Conservation (phyloP, 495 filamentous ascomycete species). For the Aspergillus sclerotioniger region DNA sequence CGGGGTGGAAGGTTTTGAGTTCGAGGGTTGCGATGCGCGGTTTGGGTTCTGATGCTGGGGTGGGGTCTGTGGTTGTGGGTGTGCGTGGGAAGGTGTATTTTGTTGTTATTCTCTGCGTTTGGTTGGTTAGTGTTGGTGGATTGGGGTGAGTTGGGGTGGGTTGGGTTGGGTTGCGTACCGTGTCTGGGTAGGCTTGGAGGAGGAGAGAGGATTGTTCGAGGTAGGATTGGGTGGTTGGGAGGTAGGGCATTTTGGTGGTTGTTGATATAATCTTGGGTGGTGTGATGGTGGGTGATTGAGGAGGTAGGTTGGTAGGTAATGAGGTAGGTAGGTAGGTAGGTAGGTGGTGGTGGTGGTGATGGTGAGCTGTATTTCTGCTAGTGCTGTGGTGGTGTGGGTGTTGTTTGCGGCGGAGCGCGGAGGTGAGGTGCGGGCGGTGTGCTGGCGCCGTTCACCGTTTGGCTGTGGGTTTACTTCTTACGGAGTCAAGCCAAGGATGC, state of each 20-base stretch:
- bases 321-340: background rate
- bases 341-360: background rate
- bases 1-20: constrained; percentile 88
- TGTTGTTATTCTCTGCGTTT: constrained; percentile 71
- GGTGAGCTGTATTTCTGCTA: background rate
- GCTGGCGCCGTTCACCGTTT: background rate
- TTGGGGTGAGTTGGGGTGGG: background rate
- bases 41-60: constrained; percentile 23
- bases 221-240: constrained; percentile 59
- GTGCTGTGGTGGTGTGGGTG: too few relatives aligned
- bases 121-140: constrained; percentile 11
- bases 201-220: constrained; percentile 62
- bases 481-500: background rate
- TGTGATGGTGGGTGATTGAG: background rate
- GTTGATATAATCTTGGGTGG: background rate
- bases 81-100: constrained; percentile 69
- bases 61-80: constrained; percentile 29
- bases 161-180: constrained; percentile 42
- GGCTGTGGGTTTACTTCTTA: too few relatives aligned
- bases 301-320: background rate
- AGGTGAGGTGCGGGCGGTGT: background rate
- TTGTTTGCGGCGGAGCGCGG: background rate
- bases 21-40: constrained; percentile 61
- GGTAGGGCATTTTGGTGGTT: constrained; percentile 53
- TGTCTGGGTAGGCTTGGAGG: constrained; percentile 61